Conservation (phyloP, 805 yeast species). For the Metschnikowia peoriensis region DNA sequence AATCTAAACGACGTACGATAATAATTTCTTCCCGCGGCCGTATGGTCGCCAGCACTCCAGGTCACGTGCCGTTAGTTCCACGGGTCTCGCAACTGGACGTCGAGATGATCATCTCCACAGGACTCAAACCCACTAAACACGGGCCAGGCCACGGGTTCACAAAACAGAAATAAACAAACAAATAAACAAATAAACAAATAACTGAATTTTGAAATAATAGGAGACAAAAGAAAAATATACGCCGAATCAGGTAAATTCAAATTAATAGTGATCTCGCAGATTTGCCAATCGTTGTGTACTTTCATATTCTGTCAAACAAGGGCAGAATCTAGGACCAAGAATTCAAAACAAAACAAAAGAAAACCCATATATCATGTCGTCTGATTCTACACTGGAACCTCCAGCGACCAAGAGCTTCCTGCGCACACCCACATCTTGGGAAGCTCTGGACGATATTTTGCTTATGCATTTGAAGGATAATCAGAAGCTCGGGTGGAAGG, state of each 20-base stretch:
- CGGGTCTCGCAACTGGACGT: constrained; percentile 10
- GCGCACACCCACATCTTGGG: constrained; percentile 49
- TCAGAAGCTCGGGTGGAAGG: constrained; percentile 86
- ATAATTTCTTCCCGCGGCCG: neutral
- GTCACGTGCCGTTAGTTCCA: constrained; percentile 6
- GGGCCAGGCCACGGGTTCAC: neutral
- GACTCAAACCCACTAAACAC: neutral
- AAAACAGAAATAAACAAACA: neutral
- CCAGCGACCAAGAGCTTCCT: constrained; percentile 18
- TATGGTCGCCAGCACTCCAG: neutral
- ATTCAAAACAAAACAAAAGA: neutral
- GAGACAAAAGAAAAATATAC: no score
- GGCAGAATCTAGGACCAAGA: no score
- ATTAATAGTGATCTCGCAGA: no score
- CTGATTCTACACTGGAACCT: constrained; percentile 7
- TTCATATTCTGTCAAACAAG: no score
- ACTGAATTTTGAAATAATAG: no score
- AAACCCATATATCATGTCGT: constrained; percentile 8
- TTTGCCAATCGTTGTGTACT: no score
- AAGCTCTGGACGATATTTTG: constrained; percentile 45
- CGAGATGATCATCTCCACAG: constrained; percentile 21
- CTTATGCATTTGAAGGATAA: constrained; percentile 67
- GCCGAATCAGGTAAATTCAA: neutral
- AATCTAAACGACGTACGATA: neutral
- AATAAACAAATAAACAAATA: neutral